Base-by-base conservation (phyloP, 805 yeast species). In the Komagataella pseudopastoris region DNA sequence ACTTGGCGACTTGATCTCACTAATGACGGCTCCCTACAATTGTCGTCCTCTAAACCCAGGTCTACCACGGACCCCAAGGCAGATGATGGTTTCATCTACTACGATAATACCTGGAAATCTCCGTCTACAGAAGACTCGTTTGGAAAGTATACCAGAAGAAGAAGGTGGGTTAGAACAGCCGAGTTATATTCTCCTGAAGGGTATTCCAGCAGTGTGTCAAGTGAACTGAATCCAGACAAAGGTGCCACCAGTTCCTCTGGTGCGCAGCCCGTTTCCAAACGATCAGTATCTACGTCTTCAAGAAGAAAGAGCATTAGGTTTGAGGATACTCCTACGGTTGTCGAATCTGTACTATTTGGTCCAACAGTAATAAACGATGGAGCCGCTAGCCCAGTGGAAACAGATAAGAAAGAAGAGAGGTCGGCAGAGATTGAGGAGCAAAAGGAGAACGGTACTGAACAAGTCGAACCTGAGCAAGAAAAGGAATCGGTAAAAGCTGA, bases 151-250 rank as follows among this genome's bases (percentile, higher is more conserved):
- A 91, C 98, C 4, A 78, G 99, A 65, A 78, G 96, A 63, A 79
- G 99, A 70, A 76, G 97, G 63, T 91, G 99, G 99, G 78, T 91
- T 14, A 78, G 99, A 56, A 88, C 95, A 1, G 99, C 99, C 0
- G 95, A 88, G 64, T 72, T 89, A 57, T 82, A 85, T 6, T 67
- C 76, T 3, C 58, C 66, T 12, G 54, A 57, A 6, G 56, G 56
- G 14, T 30, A 30, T 10, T 30, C 39, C 39, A 30, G 39, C 2
- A 39, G 43, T 51, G 2, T 46, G 46, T 10, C 45, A 45, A 8
- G 20, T 22, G 22, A 12, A 20, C 14, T 18, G 16, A 6, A 22
- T 12, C 44, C 46, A 6, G 22, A 14, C 3, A n/a, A 6, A 23
- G 8, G 18, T 43, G 12, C n/a, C 12, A 3, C 22, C 50, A 47